Conservation (phyloP, 192 early-diverging fungal genomes). For the Polychytrium aggregatum region DNA sequence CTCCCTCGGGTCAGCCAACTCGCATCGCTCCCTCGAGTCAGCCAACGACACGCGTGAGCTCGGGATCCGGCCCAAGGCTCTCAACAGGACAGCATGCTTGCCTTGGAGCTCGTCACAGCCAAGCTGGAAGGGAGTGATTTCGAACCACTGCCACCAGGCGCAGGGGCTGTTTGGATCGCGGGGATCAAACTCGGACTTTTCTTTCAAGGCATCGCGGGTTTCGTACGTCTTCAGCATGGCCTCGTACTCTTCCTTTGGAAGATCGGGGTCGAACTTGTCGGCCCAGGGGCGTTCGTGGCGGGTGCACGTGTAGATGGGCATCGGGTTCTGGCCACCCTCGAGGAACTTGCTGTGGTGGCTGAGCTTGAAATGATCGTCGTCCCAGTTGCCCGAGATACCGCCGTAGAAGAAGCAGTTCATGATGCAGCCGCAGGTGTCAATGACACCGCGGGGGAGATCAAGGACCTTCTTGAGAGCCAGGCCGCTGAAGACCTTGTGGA, state of each 20-base stretch:
- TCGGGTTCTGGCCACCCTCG: constrained; percentile 46
- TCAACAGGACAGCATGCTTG: too few relatives aligned
- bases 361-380: constrained; percentile 45
- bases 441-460: constrained; percentile 32
- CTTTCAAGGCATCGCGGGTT: neutral
- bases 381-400: constrained; percentile 22
- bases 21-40: too few relatives aligned
- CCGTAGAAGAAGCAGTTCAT: constrained; percentile 33
- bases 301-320: constrained; percentile 71
- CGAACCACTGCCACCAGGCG: constrained; percentile 66
- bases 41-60: too few relatives aligned
- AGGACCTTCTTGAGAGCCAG: constrained; percentile 5
- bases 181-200: neutral
- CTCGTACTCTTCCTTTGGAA: too few relatives aligned
- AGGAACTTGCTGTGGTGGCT: constrained; percentile 37
- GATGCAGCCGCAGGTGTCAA: constrained; percentile 49
- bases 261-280: neutral
- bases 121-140: constrained; percentile 68
- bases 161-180: constrained; percentile 12
- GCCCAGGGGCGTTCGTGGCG: constrained; percentile 41
- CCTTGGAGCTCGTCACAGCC: constrained; percentile 62
- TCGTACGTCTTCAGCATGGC: constrained; percentile 10
- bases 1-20: too few relatives aligned
- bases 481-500: constrained; percentile 16
- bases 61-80: too few relatives aligned